phyloP scores from a whole-genome alignment of 129 eudicot species.

The Pulicaria dysenterica region DNA sequence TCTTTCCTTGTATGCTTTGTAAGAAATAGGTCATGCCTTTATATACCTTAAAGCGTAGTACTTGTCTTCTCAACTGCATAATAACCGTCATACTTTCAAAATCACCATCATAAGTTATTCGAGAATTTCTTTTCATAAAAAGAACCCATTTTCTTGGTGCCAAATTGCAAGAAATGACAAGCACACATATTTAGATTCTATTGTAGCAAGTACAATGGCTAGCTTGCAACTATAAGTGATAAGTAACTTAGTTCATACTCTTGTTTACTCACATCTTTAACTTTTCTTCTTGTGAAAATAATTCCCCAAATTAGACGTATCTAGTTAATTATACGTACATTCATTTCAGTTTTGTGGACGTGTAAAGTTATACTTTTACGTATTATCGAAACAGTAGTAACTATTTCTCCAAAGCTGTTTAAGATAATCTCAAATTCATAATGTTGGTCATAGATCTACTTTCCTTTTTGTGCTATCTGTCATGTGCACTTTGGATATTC shows the following conservation, averaged over 20 bases:
- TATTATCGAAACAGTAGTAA: not conserved
- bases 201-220: too few relatives aligned
- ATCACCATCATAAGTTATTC: not conserved
- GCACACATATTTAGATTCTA: not conserved
- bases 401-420: not conserved
- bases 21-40: too few relatives aligned
- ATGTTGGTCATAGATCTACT: too few relatives aligned
- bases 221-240: not conserved
- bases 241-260: too few relatives aligned
- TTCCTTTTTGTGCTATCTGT: not conserved
- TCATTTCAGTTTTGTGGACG: not conserved
- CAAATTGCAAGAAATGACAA: not conserved
- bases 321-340: not conserved
- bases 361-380: not conserved
- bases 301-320: not conserved
- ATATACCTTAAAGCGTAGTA: too few relatives aligned
- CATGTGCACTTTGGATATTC: too few relatives aligned
- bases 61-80: not conserved
- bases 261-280: not conserved
- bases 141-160: not conserved
- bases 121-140: not conserved
- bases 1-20: too few relatives aligned
- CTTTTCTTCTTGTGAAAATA: not conserved
- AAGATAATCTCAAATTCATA: not conserved
- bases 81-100: too few relatives aligned